Percentiles rank a stretch among this genome's conserved stretches.
Conservation (phyloP, 129 eudicot species). For the Lonicera japonica region DNA sequence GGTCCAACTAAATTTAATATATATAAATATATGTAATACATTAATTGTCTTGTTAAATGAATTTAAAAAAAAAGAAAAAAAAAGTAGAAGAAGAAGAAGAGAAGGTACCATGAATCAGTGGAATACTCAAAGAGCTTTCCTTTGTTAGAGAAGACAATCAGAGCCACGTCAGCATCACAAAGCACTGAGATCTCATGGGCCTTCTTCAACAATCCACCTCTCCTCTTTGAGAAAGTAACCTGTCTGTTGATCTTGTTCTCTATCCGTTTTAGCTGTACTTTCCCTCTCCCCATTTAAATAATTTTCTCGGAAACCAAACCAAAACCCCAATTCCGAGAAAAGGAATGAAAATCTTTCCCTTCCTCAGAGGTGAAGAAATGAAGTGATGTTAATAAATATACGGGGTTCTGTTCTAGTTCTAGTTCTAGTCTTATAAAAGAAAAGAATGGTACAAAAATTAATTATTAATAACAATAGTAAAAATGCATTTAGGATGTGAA, state of each 20-base stretch:
- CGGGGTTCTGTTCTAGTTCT: no score
- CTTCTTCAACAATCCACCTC: conserved; percentile 79
- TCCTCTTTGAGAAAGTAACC: conserved; percentile 92
- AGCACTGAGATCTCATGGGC: conserved; percentile 95
- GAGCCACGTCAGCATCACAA: conserved; percentile 88
- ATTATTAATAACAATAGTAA: background rate
- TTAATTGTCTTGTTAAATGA: background rate
- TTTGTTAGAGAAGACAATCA: conserved; percentile 81
- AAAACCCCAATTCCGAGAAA: conserved; percentile 13
- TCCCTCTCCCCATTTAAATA: conserved; percentile 72
- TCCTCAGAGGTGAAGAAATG: conserved; percentile 9
- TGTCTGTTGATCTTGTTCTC: conserved; percentile 96
- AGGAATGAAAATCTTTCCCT: background rate
- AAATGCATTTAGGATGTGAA: background rate
- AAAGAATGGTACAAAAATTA: no score
- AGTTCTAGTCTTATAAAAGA: no score
- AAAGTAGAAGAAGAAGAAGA: no score
- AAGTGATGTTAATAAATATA: no score
- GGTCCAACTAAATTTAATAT: no score
- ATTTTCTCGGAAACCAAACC: conserved; percentile 17
- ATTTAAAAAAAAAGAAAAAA: background rate
- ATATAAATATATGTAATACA: no score
- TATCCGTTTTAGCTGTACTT: conserved; percentile 77
- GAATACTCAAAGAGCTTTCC: conserved; percentile 92
- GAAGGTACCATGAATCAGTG: conserved; percentile 65